Evolutionary conservation across 257 asterid genomes (phyloP), one percentile per base, ranked within the genome.

Genomic region (Sherardia arvensis): DNA sequence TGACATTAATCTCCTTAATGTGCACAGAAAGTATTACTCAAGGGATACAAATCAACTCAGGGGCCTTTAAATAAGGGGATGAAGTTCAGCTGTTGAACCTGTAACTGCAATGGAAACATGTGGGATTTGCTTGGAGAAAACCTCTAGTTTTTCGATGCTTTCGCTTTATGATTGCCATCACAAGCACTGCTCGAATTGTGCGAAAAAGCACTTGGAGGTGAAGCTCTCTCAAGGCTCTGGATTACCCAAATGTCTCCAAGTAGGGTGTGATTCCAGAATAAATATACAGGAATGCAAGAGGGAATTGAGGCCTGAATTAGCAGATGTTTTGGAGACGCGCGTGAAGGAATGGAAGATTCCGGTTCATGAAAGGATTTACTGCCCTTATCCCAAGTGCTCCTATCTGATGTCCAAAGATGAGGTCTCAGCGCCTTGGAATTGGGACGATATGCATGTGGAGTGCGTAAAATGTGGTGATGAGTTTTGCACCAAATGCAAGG

Each of bases 331-430:
- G 69, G 78, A 75, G 17, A 67, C 76, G 55, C 81, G 74, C 1
- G 53, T 81, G 56, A 78, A 84, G 81, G 91, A 84, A 68, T 79
- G 88, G 12, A 65, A 84, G 22, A 73, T 84, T 69, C 86, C 86
- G 4, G 73, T 59, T 7, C 57, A 47, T 5, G 81, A 80, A 32
- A 84, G 73, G 65, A 45, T 84, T 55, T 84, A 82, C 64, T 84
- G 91, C 68, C 88, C 91, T 22, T 76, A 71, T 64, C 81, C 88
- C 3, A 78, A 53, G 71, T 84, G 91, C 70, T 84, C 91, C 1
- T 55, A 74, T 49, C 71, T 84, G 71, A 76, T 82, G 68, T 78
- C 86, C 1, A 78, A 55, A 72, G 36, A 62, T 21, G 87, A 70
- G 62, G 76, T 79, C 70, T 53, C 57, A n/a, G n/a, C n/a, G n/a